A percentile compares a stretch with the other conserved stretches of the same genome.
These are phyloP conservation scores for Omphalotus olearius DNA, from an alignment of 1,284 basidiomycete genomes.

Conservation along the genomic window DNA sequence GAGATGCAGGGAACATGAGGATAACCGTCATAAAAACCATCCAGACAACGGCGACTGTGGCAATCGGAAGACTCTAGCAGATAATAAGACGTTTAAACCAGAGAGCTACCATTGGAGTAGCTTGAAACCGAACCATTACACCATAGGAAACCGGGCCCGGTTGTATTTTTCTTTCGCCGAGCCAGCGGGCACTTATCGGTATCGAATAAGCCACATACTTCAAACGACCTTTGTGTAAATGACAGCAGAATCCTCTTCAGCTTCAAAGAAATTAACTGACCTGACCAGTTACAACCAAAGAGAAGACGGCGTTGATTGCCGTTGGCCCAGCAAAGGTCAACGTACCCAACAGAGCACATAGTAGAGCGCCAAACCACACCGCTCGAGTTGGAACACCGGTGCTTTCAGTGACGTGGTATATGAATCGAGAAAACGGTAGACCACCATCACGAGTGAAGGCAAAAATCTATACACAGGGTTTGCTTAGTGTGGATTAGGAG, in stretches of 20 bases:
- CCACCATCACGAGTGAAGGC: conserved; percentile 39
- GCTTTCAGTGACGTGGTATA: conserved; percentile 28
- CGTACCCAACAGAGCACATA: conserved; percentile 22
- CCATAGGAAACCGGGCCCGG: conserved; percentile 26
- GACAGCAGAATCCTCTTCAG: not conserved
- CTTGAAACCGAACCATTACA: conserved; percentile 18
- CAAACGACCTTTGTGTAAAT: too few relatives aligned
- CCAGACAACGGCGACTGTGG: conserved; percentile 21
- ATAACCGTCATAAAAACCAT: conserved; percentile 25
- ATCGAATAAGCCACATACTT: conserved; percentile 22
- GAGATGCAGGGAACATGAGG: conserved; percentile 24
- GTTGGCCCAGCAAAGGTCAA: conserved; percentile 27
- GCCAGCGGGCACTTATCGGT: conserved; percentile 24
- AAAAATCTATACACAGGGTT: conserved; percentile 35
- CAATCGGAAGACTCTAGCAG: conserved; percentile 20
- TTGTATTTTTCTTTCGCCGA: conserved; percentile 21
- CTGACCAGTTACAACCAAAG: conserved; percentile 20
- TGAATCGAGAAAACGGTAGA: conserved; percentile 36
- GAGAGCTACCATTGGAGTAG: not conserved
- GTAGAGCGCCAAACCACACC: conserved; percentile 24
- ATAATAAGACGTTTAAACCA: not conserved
- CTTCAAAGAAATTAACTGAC: not conserved
- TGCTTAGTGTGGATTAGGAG: conserved; percentile 27
- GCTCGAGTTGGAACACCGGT: conserved; percentile 25
- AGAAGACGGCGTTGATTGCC: conserved; percentile 28